These are phyloP conservation scores for Clavulina sp. DNA, from an alignment of 768 basidiomycete genomes.

Conservation along the genomic window DNA sequence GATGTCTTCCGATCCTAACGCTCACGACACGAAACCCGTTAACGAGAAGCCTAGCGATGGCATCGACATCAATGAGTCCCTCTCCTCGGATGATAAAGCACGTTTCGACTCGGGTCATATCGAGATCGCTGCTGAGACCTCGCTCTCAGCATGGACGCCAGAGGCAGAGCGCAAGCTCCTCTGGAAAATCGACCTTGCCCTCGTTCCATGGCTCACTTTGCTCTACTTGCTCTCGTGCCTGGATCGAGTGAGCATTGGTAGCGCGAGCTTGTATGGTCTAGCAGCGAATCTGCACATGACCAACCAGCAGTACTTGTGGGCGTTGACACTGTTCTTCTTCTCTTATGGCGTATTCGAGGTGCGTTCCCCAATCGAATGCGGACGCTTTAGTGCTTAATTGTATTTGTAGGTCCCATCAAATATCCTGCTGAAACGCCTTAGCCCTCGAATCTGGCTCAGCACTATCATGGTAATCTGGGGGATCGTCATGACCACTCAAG, in stretches of 20 bases:
- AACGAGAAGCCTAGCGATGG: too few relatives aligned
- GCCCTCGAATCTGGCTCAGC: constrained; percentile 28
- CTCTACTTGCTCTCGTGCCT: constrained; percentile 64
- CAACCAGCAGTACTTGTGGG: constrained; percentile 9
- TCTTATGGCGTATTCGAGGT: constrained; percentile 60
- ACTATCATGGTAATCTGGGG: constrained; percentile 8
- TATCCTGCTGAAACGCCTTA: neutral
- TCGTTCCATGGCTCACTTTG: constrained; percentile 67
- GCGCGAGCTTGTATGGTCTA: constrained; percentile 8
- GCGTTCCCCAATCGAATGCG: neutral
- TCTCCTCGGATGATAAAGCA: too few relatives aligned
- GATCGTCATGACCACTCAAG: constrained; percentile 44
- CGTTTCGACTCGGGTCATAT: too few relatives aligned
- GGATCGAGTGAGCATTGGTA: constrained; percentile 49
- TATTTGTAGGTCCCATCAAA: neutral
- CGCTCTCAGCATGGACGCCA: too few relatives aligned
- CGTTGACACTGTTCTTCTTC: constrained; percentile 43
- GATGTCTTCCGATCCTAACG: too few relatives aligned
- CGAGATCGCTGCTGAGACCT: too few relatives aligned
- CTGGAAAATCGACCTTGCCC: constrained; percentile 14
- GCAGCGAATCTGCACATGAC: constrained; percentile 38
- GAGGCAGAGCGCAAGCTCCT: constrained; percentile 6
- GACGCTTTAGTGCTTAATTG: neutral
- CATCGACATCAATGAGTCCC: too few relatives aligned
- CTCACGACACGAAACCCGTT: too few relatives aligned